These are phyloP conservation scores for Nitzschia sp. DNA, from an alignment of 108 stramenopile species.

Conservation along the genomic window DNA sequence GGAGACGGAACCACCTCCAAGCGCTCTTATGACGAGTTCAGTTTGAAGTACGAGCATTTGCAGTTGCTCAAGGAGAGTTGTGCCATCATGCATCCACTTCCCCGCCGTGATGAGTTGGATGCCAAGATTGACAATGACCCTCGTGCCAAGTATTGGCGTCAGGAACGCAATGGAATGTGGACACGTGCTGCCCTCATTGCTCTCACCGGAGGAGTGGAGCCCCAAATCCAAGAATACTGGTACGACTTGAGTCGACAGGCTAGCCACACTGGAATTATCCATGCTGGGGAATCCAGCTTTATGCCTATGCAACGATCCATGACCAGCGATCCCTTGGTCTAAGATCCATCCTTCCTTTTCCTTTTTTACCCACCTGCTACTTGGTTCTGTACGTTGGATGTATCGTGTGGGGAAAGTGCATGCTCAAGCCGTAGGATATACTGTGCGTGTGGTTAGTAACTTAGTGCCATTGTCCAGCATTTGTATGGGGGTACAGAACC, in stretches of 20 bases:
- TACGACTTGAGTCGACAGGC: constrained; percentile 16
- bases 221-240: constrained; percentile 19
- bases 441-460: too few relatives aligned
- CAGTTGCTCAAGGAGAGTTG: neutral
- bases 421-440: too few relatives aligned
- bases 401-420: too few relatives aligned
- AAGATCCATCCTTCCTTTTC: too few relatives aligned
- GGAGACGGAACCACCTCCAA: constrained; percentile 48
- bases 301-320: constrained; percentile 1
- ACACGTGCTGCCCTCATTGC: constrained; percentile 96
- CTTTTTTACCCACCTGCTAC: too few relatives aligned
- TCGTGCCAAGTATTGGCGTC: constrained; percentile 96
- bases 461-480: too few relatives aligned
- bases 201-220: constrained; percentile 57
- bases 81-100: constrained; percentile 89
- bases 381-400: too few relatives aligned
- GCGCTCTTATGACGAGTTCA: constrained; percentile 70
- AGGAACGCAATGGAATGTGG: constrained; percentile 99
- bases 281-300: neutral
- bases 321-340: neutral
- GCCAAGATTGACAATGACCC: constrained; percentile 92
- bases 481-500: too few relatives aligned
- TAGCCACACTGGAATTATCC: constrained; percentile 22
- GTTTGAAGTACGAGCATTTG: constrained; percentile 45
- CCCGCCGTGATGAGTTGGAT: constrained; percentile 83